Conservation (phyloP, 345 rosid species). For the Gossypium longicalyx region DNA sequence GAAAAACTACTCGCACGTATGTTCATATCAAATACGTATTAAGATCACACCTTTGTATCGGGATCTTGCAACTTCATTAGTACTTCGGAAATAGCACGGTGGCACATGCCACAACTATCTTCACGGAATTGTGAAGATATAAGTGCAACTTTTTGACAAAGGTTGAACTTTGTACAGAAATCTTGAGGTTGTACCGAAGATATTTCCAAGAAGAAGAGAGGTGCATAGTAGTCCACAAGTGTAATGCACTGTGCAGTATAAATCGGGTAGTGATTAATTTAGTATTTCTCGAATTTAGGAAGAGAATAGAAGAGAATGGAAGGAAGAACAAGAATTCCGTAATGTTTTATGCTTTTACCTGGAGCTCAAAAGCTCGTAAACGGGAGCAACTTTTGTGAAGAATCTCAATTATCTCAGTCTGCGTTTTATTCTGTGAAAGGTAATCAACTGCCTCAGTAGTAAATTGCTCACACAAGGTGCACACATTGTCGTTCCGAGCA, state of each 20-base stretch:
- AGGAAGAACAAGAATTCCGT: not conserved
- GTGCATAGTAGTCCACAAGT: constrained; percentile 75
- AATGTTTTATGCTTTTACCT: constrained; percentile 43
- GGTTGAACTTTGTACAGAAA: constrained; percentile 60
- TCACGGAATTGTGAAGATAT: constrained; percentile 40
- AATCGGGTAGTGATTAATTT: not conserved
- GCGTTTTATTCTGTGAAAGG: constrained; percentile 64
- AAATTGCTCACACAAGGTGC: constrained; percentile 82
- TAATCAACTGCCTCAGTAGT: constrained; percentile 55
- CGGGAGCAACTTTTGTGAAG: constrained; percentile 69
- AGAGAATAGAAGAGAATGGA: not conserved
- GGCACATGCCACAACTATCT: constrained; percentile 75
- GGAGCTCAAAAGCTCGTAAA: constrained; percentile 39
- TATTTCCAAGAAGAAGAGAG: constrained; percentile 61
- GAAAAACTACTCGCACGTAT: not conserved
- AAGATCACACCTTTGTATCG: constrained; percentile 56
- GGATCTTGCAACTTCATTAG: constrained; percentile 75
- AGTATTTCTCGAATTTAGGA: not conserved
- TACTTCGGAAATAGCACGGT: constrained; percentile 53
- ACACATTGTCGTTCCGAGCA: constrained; percentile 43
- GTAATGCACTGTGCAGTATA: constrained; percentile 54
- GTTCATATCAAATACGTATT: not conserved
- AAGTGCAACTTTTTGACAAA: constrained; percentile 45
- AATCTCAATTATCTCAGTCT: constrained; percentile 49
- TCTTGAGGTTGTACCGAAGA: constrained; percentile 44